Percentiles rank a stretch among this genome's conserved stretches.
phyloP scores from a whole-genome alignment of 768 basidiomycete genomes.

The Phlegmacium glaucopus region DNA sequence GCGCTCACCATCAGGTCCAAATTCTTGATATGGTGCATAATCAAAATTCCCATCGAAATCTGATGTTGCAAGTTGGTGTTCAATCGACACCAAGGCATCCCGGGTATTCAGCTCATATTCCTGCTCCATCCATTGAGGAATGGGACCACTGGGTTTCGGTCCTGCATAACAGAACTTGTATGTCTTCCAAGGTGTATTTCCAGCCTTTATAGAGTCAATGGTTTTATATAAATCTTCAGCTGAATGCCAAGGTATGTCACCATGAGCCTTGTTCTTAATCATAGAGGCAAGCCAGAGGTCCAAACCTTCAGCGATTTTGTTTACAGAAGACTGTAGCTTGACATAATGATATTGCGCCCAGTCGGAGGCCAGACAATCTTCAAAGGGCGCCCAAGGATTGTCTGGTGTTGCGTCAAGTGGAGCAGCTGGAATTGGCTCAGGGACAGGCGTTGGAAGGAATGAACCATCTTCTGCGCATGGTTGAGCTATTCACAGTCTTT shows the following conservation, averaged over 20 bases:
- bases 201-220: conserved; percentile 21
- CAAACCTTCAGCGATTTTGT: conserved; percentile 14
- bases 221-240: conserved; percentile 20
- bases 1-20: conserved; percentile 8
- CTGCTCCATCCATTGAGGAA: conserved; percentile 26
- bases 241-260: conserved; percentile 14
- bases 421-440: too few species aligned
- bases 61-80: conserved; percentile 6
- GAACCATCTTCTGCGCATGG: too few species aligned
- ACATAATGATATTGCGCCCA: conserved; percentile 26
- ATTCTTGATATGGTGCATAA: conserved; percentile 10
- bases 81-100: conserved; percentile 3
- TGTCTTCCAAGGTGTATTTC: not conserved
- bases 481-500: too few species aligned
- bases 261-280: conserved; percentile 4
- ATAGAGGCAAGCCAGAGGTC: conserved; percentile 23
- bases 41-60: conserved; percentile 11
- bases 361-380: conserved; percentile 21
- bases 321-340: conserved; percentile 19
- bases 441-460: too few species aligned
- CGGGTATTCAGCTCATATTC: conserved; percentile 23
- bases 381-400: conserved; percentile 25
- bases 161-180: conserved; percentile 18
- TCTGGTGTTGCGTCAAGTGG: not conserved
- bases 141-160: conserved; percentile 1